phyloP scores from a whole-genome alignment of 169 alveolate species.

The Pseudocohnilembus persalinus region DNA sequence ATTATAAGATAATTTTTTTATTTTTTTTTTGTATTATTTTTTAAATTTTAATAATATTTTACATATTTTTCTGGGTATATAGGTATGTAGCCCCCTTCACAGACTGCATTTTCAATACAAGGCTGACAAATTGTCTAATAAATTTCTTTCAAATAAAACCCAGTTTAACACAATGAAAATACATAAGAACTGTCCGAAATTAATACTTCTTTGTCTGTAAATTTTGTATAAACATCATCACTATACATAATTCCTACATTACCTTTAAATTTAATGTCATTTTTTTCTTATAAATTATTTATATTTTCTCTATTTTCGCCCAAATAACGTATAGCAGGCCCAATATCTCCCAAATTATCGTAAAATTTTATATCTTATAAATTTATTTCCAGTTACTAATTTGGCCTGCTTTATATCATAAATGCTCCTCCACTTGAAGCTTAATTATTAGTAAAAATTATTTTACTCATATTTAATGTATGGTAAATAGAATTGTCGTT shows the following conservation, averaged over 20 bases:
- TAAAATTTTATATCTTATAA: too few species aligned
- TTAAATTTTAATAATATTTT: too few species aligned
- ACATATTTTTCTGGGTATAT: background rate
- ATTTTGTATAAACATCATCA: background rate
- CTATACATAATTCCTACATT: background rate
- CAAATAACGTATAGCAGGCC: background rate
- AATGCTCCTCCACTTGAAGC: too few species aligned
- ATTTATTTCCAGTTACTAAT: too few species aligned
- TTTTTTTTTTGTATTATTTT: too few species aligned
- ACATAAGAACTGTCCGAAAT: background rate
- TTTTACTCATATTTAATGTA: too few species aligned
- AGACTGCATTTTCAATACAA: background rate
- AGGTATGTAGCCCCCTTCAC: background rate
- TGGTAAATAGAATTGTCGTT: too few species aligned
- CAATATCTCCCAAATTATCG: background rate
- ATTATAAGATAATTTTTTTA: too few species aligned
- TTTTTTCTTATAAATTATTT: too few species aligned
- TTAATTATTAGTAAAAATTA: too few species aligned
- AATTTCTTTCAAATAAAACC: background rate
- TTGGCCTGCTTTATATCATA: too few species aligned
- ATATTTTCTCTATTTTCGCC: background rate
- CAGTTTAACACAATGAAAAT: background rate
- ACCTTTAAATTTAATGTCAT: background rate
- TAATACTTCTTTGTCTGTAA: background rate
- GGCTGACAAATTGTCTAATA: background rate